These are phyloP conservation scores for Paramecium tetraurelia DNA, from an alignment of 73 alveolate species.

Conservation along the genomic window DNA sequence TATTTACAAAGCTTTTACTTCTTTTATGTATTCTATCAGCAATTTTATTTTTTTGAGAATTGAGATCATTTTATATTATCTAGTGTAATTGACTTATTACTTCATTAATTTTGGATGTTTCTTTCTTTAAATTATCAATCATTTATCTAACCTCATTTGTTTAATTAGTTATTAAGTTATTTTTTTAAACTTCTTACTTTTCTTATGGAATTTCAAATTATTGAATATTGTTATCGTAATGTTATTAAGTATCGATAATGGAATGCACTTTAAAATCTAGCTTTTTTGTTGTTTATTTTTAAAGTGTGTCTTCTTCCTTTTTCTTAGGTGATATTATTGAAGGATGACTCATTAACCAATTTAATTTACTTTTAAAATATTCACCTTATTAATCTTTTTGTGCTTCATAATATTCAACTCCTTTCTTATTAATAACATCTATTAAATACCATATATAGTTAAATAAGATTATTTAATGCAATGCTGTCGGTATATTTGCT, in stretches of 20 bases:
- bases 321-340: background rate
- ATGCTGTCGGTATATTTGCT: background rate
- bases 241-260: background rate
- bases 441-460: background rate
- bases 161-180: background rate
- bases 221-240: background rate
- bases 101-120: background rate
- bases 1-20: background rate
- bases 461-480: background rate
- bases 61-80: slow-evolving; percentile 2
- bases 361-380: background rate
- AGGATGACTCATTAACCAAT: background rate
- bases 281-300: background rate
- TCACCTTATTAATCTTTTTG: background rate
- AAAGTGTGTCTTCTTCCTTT: background rate
- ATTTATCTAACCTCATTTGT: background rate
- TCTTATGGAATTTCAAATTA: background rate
- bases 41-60: slow-evolving; percentile 5
- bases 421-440: background rate
- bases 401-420: slow-evolving; percentile 25
- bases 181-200: background rate
- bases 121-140: background rate
- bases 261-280: background rate
- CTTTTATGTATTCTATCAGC: background rate
- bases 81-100: slow-evolving; percentile 33